Conservation (phyloP, 1,284 basidiomycete genomes). For the Rhodotorula sp. region DNA sequence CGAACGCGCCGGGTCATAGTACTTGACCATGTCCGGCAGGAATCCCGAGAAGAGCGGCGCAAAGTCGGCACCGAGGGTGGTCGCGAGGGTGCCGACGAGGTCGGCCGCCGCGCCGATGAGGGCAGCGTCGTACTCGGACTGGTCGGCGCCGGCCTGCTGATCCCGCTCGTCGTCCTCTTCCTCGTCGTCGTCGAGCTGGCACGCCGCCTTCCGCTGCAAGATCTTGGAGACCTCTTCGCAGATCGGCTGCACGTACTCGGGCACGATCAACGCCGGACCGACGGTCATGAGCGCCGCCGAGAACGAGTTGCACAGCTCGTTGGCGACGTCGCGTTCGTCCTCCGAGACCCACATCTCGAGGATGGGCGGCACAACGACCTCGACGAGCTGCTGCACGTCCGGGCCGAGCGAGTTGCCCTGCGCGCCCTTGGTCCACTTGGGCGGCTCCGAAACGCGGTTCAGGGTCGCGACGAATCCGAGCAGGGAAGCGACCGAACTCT, state of each 20-base stretch:
- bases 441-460: slow-evolving; percentile 79
- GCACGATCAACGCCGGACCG: slow-evolving; percentile 44
- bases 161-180: slow-evolving; percentile 88
- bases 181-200: slow-evolving; percentile 95
- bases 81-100: slow-evolving; percentile 86
- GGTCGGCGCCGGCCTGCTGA: slow-evolving; percentile 57
- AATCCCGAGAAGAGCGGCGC: slow-evolving; percentile 78
- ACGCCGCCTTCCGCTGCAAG: slow-evolving; percentile 86
- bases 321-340: slow-evolving; percentile 70
- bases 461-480: slow-evolving; percentile 88
- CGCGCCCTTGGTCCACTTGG: slow-evolving; percentile 77
- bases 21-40: slow-evolving; percentile 85
- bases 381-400: slow-evolving; percentile 78
- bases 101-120: slow-evolving; percentile 92
- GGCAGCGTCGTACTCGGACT: slow-evolving; percentile 95
- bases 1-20: slow-evolving; percentile 85
- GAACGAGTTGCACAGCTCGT: slow-evolving; percentile 46
- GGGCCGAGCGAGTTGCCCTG: slow-evolving; percentile 14
- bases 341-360: slow-evolving; percentile 90
- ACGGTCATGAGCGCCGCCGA: slow-evolving; percentile 43
- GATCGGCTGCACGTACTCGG: slow-evolving; percentile 65
- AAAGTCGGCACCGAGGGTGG: slow-evolving; percentile 73
- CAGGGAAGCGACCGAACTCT: slow-evolving; percentile 84
- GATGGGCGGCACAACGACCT: slow-evolving; percentile 70
- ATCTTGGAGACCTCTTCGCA: slow-evolving; percentile 77